These are phyloP conservation scores for Melastoma candidum DNA, from an alignment of 441 rosid species.

Conservation along the genomic window DNA sequence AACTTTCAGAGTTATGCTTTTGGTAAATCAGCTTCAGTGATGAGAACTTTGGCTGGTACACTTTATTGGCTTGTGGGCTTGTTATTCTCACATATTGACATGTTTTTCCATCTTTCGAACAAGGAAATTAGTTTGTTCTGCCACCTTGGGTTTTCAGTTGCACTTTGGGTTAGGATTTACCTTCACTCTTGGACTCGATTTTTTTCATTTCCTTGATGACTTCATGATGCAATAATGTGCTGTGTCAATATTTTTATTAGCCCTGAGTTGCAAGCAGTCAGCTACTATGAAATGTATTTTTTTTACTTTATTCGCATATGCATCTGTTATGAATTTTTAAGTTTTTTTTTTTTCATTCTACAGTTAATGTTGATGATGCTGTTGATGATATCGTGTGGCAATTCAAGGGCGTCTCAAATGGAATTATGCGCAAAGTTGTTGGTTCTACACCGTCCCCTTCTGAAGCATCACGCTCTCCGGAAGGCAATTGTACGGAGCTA, in stretches of 20 bases:
- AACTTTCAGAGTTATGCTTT: conserved; percentile 75
- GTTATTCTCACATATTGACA: neutral
- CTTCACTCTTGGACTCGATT: too few relatives aligned
- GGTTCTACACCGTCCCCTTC: conserved; percentile 37
- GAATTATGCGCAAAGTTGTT: conserved; percentile 70
- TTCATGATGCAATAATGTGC: too few relatives aligned
- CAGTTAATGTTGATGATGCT: conserved; percentile 98
- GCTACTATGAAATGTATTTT: too few relatives aligned
- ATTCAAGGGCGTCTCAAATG: conserved; percentile 84
- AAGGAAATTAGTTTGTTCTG: too few relatives aligned
- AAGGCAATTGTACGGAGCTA: conserved; percentile 35
- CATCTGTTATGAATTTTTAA: conserved; percentile 3
- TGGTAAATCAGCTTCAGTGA: conserved; percentile 87
- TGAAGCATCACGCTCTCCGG: conserved; percentile 29
- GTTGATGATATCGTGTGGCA: conserved; percentile 92
- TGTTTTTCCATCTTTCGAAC: too few relatives aligned
- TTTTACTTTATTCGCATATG: neutral
- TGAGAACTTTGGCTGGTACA: conserved; percentile 89
- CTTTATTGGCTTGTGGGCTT: neutral
- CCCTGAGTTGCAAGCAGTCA: too few relatives aligned
- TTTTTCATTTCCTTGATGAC: too few relatives aligned
- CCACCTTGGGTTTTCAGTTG: too few relatives aligned
- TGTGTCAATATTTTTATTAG: too few relatives aligned
- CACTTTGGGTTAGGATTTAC: too few relatives aligned
- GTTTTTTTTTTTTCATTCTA: conserved; percentile 7